Conservation (phyloP, 306 rosid species). For the Vicia faba region DNA sequence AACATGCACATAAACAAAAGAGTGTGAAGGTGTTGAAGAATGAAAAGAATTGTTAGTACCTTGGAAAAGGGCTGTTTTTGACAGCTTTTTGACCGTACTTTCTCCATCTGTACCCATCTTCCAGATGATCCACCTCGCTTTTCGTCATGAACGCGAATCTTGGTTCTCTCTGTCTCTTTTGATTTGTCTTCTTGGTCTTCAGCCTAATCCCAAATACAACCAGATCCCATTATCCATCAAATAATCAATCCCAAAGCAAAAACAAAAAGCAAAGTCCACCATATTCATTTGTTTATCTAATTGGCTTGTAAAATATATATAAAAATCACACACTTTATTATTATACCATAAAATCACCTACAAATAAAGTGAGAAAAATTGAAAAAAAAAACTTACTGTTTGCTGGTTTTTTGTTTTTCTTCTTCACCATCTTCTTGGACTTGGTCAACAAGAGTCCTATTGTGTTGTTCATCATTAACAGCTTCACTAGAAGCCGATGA, state of each 20-base stretch:
- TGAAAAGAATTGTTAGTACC: slow-evolving; percentile 38
- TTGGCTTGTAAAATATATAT: slow-evolving; percentile 2
- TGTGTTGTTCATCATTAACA: slow-evolving; percentile 54
- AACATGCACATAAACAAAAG: background rate
- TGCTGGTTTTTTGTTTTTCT: slow-evolving; percentile 46
- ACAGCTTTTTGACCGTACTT: slow-evolving; percentile 99
- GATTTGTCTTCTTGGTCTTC: slow-evolving; percentile 73
- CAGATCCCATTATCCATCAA: slow-evolving; percentile 40
- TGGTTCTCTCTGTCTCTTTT: slow-evolving; percentile 79
- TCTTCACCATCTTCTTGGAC: slow-evolving; percentile 3
- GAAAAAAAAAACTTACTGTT: slow-evolving; percentile 52
- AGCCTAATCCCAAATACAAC: slow-evolving; percentile 48
- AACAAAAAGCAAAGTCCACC: slow-evolving; percentile 13
- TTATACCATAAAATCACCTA: background rate
- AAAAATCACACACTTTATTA: slow-evolving; percentile 30
- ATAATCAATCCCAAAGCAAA: slow-evolving; percentile 23
- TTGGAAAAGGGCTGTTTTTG: slow-evolving; percentile 91
- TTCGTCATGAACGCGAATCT: slow-evolving; percentile 97
- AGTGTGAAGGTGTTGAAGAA: background rate
- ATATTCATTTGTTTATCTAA: slow-evolving; percentile 5
- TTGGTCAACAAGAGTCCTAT: slow-evolving; percentile 39
- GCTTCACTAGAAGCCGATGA: slow-evolving; percentile 79
- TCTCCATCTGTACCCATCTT: slow-evolving; percentile 99
- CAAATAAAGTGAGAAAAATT: background rate
- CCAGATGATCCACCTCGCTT: slow-evolving; percentile 97